Base-by-base conservation (phyloP, 2,329 filamentous ascomycete species). In the Lecanosticta acicola region DNA sequence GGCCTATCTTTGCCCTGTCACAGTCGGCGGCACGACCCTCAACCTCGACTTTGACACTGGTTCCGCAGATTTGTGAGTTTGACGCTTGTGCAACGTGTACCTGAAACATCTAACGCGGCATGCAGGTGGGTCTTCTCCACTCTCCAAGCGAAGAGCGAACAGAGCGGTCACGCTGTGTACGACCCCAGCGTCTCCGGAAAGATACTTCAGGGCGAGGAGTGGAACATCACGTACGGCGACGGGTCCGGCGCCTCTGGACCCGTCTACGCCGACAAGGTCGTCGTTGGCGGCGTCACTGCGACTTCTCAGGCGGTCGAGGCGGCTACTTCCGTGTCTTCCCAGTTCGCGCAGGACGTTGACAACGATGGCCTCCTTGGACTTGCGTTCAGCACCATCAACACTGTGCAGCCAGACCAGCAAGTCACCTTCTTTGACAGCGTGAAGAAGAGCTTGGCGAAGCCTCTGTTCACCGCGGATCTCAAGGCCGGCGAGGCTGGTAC, bases 11-110 rank as follows among this genome's bases (percentile, higher is more conserved):
- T 68, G 63, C 53, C 78, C 81, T 0, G 78, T 88, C 38, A 73
- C 70, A 2, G 70, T 88, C 51, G 85, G 84, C 36, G 68, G 75
- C 60, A 79, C 83, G 56, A 76, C 69, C 2, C 62, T 87, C 51
- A 75, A 80, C 48, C 63, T 89, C 49, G 83, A 87, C 61, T 76
- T 89, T 49, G 85, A 89, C 55, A 89, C 85, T 11, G 83, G 73
- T 51, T 84, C 72, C 52, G 73, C 80, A 34, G 82, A 85, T 66
- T 76, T 85, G 83, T 80, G 66, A 69, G 76, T 68, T 29, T 10
- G 3, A 7, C 39, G 34, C 18, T 11, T 39, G 21, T 18, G 26
- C 26, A 20, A 21, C 19, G 10, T 33, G 20, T 29, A 18, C n/a
- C 32, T 29, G 24, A 38, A 38, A n/a, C 16, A 38, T 32, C 46